These are phyloP conservation scores for Scenedesmus sp. DNA, from an alignment of 163 green algal species.

Conservation along the genomic window DNA sequence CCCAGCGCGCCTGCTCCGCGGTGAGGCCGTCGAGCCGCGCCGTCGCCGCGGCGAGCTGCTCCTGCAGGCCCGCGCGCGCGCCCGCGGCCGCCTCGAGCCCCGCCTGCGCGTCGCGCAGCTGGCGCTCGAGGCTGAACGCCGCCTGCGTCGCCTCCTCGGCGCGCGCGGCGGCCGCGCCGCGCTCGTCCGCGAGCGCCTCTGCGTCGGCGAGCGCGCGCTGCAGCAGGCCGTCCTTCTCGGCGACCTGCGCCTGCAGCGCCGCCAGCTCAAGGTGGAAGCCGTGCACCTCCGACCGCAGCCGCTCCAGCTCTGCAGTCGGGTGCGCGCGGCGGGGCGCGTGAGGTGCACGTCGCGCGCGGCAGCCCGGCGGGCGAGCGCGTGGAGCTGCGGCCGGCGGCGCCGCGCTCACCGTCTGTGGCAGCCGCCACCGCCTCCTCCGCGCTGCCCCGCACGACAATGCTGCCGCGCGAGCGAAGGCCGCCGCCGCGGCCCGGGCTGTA, in stretches of 20 bases:
- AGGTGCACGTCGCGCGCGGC: not conserved
- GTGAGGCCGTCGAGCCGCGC: conserved; percentile 17
- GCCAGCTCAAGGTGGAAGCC: conserved; percentile 40
- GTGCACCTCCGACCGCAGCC: conserved; percentile 40
- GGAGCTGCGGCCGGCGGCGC: too few species aligned
- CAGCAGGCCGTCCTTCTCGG: conserved; percentile 55
- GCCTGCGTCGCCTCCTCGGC: conserved; percentile 33
- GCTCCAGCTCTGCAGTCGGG: conserved; percentile 27
- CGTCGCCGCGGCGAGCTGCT: conserved; percentile 18
- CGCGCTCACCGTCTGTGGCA: conserved; percentile 35
- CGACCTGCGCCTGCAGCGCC: conserved; percentile 35
- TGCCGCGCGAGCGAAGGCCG: not conserved
- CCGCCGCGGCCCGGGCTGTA: not conserved
- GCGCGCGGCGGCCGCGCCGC: not conserved
- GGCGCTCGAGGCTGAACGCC: conserved; percentile 25
- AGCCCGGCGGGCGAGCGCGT: too few species aligned
- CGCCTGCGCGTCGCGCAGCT: conserved; percentile 27
- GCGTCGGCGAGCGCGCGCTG: conserved; percentile 22
- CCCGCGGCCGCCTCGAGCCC: not conserved
- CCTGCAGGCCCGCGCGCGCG: not conserved
- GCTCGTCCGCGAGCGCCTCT: not conserved
- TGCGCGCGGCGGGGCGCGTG: not conserved
- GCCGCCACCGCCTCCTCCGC: conserved; percentile 34
- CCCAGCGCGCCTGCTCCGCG: conserved; percentile 26
- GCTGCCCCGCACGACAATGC: conserved; percentile 3